Percentiles rank a stretch among this genome's conserved stretches.
Conservation (phyloP, 176 grass and related monocot genomes). For the Chrysopogon serrulatus region DNA sequence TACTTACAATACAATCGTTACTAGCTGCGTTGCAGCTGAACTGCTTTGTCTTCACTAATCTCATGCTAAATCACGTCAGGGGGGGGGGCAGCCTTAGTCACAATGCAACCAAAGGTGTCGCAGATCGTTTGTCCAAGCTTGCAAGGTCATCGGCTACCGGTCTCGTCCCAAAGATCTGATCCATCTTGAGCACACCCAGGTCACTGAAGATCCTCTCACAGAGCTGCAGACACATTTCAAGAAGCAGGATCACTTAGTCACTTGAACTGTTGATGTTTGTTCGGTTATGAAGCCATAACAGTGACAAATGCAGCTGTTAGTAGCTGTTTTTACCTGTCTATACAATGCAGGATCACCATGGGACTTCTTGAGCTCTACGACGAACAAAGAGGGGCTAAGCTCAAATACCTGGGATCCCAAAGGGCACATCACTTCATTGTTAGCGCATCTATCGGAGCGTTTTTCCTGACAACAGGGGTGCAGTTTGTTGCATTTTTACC, state of each 20-base stretch:
- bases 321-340: conserved; percentile 61
- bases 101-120: conserved; percentile 31
- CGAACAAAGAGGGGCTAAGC: conserved; percentile 62
- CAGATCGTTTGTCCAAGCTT: conserved; percentile 9
- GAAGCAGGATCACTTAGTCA: not conserved
- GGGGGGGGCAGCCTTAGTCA: not conserved
- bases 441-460: not conserved
- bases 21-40: not conserved
- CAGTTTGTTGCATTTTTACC: conserved; percentile 25
- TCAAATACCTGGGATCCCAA: conserved; percentile 64
- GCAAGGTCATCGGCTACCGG: not conserved
- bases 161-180: conserved; percentile 29
- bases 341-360: conserved; percentile 65
- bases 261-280: not conserved
- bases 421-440: not conserved
- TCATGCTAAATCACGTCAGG: not conserved
- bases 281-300: not conserved
- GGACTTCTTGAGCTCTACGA: conserved; percentile 74
- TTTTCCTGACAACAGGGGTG: not conserved
- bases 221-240: conserved; percentile 40
- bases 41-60: not conserved
- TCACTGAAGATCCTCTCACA: conserved; percentile 55
- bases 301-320: not conserved
- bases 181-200: conserved; percentile 36
- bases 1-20: not conserved